phyloP scores from a whole-genome alignment of 805 yeast genomes.

The Wickerhamomyces bovis region DNA sequence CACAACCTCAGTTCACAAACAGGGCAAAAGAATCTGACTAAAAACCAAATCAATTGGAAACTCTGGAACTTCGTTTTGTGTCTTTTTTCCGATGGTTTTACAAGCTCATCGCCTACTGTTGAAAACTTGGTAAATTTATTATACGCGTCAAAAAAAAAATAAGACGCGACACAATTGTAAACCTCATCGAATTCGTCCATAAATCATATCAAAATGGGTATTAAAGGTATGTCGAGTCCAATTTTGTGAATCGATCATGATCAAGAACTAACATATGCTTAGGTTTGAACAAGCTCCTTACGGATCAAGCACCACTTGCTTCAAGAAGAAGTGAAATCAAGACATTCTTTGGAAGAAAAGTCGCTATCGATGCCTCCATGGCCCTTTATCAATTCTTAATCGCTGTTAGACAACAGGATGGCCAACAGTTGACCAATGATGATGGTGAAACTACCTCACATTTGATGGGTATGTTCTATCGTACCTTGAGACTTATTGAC shows the following conservation, averaged over 20 bases:
- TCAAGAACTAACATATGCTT: neutral
- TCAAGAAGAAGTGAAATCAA: conserved; percentile 76
- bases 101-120: neutral
- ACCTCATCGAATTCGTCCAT: neutral
- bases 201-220: conserved; percentile 35
- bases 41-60: too few species aligned
- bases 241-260: neutral
- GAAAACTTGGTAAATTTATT: neutral
- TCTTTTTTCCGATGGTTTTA: too few species aligned
- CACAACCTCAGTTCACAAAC: too few species aligned
- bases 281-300: conserved; percentile 81
- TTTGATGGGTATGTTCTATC: conserved; percentile 91
- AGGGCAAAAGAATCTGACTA: too few species aligned
- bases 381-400: conserved; percentile 91
- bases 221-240: conserved; percentile 34
- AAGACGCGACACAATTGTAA: neutral
- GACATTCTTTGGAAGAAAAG: conserved; percentile 84
- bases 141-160: neutral
- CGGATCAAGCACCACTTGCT: conserved; percentile 86
- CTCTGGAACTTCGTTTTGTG: too few species aligned
- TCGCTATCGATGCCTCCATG: conserved; percentile 97
- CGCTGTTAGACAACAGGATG: conserved; percentile 95
- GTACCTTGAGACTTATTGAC: conserved; percentile 85
- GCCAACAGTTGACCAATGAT: conserved; percentile 84
- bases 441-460: conserved; percentile 93